phyloP scores from a whole-genome alignment of 805 yeast species.

The Barnettozyma californica region DNA sequence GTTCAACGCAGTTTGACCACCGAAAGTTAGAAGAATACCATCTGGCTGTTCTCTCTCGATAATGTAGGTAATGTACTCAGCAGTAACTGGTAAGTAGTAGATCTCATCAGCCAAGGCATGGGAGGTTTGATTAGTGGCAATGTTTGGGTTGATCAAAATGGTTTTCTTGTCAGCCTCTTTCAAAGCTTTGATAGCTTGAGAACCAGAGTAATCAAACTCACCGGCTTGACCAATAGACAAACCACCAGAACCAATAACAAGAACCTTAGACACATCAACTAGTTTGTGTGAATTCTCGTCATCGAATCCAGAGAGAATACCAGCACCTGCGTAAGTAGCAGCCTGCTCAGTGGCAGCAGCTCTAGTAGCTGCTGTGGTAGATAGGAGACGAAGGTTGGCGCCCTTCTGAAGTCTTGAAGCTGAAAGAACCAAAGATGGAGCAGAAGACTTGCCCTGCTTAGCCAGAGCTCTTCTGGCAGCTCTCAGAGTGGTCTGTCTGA shows the following conservation, averaged over 20 bases:
- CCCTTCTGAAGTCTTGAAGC: conserved; percentile 9
- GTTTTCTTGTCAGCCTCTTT: conserved; percentile 84
- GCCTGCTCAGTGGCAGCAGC: conserved; percentile 19
- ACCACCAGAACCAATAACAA: conserved; percentile 96
- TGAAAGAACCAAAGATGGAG: conserved; percentile 11
- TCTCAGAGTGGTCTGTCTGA: conserved; percentile 25
- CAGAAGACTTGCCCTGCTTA: conserved; percentile 3
- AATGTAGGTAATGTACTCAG: conserved; percentile 92
- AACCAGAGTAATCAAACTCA: conserved; percentile 95
- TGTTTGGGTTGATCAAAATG: conserved; percentile 88
- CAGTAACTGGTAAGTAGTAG: conserved; percentile 92
- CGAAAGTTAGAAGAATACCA: conserved; percentile 92
- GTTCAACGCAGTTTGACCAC: conserved; percentile 97
- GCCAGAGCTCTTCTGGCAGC: conserved; percentile 22
- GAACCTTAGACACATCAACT: conserved; percentile 81
- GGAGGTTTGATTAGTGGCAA: conserved; percentile 95
- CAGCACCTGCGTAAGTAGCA: conserved; percentile 54
- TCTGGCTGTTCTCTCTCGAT: conserved; percentile 96
- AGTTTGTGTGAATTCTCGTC: conserved; percentile 59
- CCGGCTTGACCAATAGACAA: conserved; percentile 97
- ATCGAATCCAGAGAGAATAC: conserved; percentile 48
- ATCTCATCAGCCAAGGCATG: conserved; percentile 94
- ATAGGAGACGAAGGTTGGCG: conserved; percentile 11
- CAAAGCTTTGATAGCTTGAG: conserved; percentile 95
- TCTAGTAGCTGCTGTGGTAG: conserved; percentile 17